Base-by-base conservation (phyloP, 2,329 filamentous ascomycete species). In the Fusarium albosuccineum region DNA sequence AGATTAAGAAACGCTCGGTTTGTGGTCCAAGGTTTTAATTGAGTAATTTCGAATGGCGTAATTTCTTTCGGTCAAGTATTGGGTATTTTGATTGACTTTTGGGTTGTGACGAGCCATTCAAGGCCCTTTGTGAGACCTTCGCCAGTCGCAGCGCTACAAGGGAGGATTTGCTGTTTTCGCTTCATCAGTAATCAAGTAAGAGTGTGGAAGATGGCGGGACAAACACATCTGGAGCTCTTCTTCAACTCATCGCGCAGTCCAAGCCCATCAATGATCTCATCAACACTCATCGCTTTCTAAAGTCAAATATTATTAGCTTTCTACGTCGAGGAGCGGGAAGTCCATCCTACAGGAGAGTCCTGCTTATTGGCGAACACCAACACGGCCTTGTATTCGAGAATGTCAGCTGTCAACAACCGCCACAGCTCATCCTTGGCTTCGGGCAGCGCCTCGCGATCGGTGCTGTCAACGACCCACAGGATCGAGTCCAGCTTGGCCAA, bases 281-380 rank as follows among this genome's bases (percentile, higher is more conserved):
- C 2, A 3, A 40, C 8, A 10, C 34, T 41, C 42, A 54, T 54
- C 1, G 57, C 42, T 22, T 48, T 48, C 63, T 65, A 3, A 13
- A 6, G 2, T 27, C 9, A 1, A 4, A 7, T 5, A 6, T 64
- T 1, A 54, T 14, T 11, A 27, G 6, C 9, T 4, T 16, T 3
- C 14, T 1, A 29, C 10, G 10, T 11, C n/a, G 6, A 2, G n/a
- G 7, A 50, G 5, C 17, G 11, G 3, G 2, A 4, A 10, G 11
- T 13, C 3, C 2, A n/a, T 16, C 52, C 30, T 3, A 66, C 64
- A 1, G 8, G 14, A 5, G 30, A 5, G 2, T 67, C 64, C 9
- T 65, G 60, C 10, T 68, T 67, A 7, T 62, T 57, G 0, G 55
- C 64, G 3, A 65, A 29, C 2, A 67, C 29, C 2, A 67, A 10